A percentile compares a stretch with the other conserved stretches of the same genome.
Conservation (phyloP, 2,329 filamentous ascomycete species). For the Cordyceps cateniannulata region DNA sequence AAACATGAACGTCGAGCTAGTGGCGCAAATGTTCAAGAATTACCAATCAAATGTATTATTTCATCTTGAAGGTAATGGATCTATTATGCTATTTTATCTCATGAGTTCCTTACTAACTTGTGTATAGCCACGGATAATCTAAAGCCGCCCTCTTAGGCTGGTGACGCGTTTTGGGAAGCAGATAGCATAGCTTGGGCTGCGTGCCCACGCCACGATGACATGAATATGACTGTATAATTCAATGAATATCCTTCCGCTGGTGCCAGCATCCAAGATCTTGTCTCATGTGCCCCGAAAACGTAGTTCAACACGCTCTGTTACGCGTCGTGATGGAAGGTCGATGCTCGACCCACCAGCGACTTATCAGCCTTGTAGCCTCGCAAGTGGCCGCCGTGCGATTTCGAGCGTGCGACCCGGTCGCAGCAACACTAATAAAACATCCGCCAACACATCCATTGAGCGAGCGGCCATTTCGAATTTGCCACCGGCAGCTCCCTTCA, state of each 20-base stretch:
- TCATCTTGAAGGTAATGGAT: slow-evolving; percentile 76
- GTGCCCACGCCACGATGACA: not conserved
- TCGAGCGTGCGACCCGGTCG: slow-evolving; percentile 15
- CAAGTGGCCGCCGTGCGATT: slow-evolving; percentile 15
- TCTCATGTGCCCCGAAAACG: not conserved
- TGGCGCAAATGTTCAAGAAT: slow-evolving; percentile 99
- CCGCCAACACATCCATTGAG: slow-evolving; percentile 22
- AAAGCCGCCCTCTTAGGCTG: slow-evolving; percentile 62
- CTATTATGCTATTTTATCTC: not conserved
- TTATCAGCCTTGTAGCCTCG: slow-evolving; percentile 33
- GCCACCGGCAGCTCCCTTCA: slow-evolving; percentile 11
- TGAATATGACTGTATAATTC: not conserved
- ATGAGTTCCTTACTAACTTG: slow-evolving; percentile 14
- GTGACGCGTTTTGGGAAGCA: not conserved
- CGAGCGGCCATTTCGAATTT: slow-evolving; percentile 12
- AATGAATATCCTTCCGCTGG: not conserved
- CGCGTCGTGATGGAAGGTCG: not conserved
- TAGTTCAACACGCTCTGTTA: not conserved
- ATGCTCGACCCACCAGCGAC: slow-evolving; percentile 17
- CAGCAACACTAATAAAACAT: slow-evolving; percentile 18
- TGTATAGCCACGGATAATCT: slow-evolving; percentile 72
- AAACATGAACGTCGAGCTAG: slow-evolving; percentile 97
- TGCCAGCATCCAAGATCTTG: not conserved
- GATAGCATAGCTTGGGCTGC: not conserved
- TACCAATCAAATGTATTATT: slow-evolving; percentile 98